Conservation (phyloP, 108 stramenopile species). For the Conticribra weissflogii region DNA sequence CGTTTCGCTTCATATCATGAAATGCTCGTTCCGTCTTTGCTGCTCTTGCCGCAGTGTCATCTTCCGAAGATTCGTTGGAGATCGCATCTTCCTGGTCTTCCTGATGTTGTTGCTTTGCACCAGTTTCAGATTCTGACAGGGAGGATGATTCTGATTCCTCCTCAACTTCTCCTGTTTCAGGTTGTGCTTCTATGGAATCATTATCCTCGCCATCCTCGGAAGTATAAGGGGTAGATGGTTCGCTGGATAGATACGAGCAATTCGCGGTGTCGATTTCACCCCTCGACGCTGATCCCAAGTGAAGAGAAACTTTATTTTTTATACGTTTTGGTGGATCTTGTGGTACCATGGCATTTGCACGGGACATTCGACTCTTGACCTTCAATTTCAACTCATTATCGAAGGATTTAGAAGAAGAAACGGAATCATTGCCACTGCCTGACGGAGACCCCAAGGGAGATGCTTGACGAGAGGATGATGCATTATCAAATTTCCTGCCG, state of each 20-base stretch:
- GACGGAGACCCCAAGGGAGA: not conserved
- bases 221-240: too few relatives aligned
- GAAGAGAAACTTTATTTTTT: not conserved
- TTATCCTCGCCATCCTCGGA: too few relatives aligned
- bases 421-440: not conserved
- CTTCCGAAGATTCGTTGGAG: not conserved
- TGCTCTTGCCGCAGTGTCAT: not conserved
- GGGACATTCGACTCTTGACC: not conserved
- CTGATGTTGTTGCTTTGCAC: too few relatives aligned
- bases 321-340: not conserved
- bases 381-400: not conserved
- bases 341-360: not conserved
- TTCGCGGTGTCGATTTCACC: not conserved
- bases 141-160: too few relatives aligned
- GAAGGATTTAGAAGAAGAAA: not conserved
- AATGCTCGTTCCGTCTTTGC: not conserved
- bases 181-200: too few relatives aligned
- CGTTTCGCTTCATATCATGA: constrained; percentile 13
- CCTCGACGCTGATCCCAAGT: not conserved
- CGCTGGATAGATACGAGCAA: too few relatives aligned
- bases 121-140: too few relatives aligned
- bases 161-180: too few relatives aligned
- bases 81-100: not conserved
- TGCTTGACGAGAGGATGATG: too few relatives aligned
- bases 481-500: too few relatives aligned